A percentile compares a stretch with the other conserved stretches of the same genome.
Conservation (phyloP, 257 asterid species). For the Nemophila menziesii region DNA sequence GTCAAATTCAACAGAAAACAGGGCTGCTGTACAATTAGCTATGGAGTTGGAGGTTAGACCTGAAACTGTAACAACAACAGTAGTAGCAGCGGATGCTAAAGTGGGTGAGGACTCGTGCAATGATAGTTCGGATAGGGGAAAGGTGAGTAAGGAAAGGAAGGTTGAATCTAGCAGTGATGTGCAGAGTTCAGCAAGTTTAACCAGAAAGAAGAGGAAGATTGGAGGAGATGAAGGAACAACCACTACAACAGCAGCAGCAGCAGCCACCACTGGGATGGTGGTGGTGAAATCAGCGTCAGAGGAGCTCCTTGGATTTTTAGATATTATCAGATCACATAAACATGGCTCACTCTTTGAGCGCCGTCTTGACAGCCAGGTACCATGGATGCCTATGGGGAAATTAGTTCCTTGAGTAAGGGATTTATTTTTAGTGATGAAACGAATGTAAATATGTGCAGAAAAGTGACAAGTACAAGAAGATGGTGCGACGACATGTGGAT, state of each 20-base stretch:
- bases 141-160: conserved; percentile 8
- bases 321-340: conserved; percentile 24
- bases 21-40: conserved; percentile 11
- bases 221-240: conserved; percentile 1
- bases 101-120: conserved; percentile 26
- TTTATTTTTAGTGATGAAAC: no score
- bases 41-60: conserved; percentile 15
- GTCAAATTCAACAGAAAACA: conserved; percentile 31
- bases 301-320: conserved; percentile 23
- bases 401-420: no score
- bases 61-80: conserved; percentile 14
- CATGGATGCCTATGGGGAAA: conserved; percentile 3
- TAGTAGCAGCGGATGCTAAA: conserved; percentile 9
- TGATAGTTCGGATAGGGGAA: conserved; percentile 27
- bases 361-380: conserved; percentile 39
- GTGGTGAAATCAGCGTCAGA: conserved; percentile 17
- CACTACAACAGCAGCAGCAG: conserved; percentile 2
- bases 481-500: conserved; percentile 30
- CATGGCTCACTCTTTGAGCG: conserved; percentile 29
- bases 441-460: conserved; percentile 13
- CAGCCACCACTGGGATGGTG: conserved; percentile 12
- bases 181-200: conserved; percentile 25
- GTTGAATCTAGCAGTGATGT: conserved; percentile 24
- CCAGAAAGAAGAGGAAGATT: conserved; percentile 8
- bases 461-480: conserved; percentile 19